Evolutionary conservation across 352 stramenopile genomes (phyloP).

Genomic region (Pythium insidiosum): DNA sequence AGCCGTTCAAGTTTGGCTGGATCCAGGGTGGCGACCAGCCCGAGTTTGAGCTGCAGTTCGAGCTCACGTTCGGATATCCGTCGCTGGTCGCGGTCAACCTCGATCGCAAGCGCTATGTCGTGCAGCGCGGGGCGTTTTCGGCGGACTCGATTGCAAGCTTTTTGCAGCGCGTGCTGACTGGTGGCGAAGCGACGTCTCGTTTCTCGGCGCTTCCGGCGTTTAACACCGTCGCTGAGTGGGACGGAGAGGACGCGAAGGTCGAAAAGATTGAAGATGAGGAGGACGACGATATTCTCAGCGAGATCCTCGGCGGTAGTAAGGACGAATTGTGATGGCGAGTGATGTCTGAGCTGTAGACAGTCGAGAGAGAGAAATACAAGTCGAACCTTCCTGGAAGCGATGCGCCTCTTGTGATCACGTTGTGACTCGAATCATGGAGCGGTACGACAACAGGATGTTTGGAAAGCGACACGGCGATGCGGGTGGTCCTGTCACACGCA

Average conservation of each 20-base stretch:
- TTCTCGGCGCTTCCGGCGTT: conserved; percentile 59
- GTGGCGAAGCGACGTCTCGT: conserved; percentile 48
- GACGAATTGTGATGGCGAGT: conserved; percentile 70
- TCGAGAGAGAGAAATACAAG: background rate
- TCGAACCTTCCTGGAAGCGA: background rate
- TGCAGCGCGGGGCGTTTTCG: conserved; percentile 72
- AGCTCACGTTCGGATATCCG: conserved; percentile 89
- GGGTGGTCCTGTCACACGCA: no score
- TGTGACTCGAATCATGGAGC: no score
- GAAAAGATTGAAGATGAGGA: conserved; percentile 75
- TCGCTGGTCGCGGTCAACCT: conserved; percentile 86
- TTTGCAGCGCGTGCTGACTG: conserved; percentile 62
- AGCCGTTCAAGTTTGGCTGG: conserved; percentile 90
- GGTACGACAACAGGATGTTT: no score
- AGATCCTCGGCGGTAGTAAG: conserved; percentile 67
- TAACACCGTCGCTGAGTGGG: conserved; percentile 60
- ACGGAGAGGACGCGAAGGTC: conserved; percentile 72
- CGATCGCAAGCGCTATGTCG: conserved; percentile 76
- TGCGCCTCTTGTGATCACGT: no score
- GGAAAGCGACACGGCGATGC: no score
- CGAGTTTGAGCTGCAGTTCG: conserved; percentile 76
- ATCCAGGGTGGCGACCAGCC: conserved; percentile 84
- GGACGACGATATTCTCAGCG: conserved; percentile 82
- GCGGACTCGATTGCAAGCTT: conserved; percentile 64
- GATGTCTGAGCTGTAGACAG: background rate